Percentiles rank a stretch among this genome's conserved stretches.
Conservation (phyloP, 768 basidiomycete genomes). For the Roridomyces roridus region DNA sequence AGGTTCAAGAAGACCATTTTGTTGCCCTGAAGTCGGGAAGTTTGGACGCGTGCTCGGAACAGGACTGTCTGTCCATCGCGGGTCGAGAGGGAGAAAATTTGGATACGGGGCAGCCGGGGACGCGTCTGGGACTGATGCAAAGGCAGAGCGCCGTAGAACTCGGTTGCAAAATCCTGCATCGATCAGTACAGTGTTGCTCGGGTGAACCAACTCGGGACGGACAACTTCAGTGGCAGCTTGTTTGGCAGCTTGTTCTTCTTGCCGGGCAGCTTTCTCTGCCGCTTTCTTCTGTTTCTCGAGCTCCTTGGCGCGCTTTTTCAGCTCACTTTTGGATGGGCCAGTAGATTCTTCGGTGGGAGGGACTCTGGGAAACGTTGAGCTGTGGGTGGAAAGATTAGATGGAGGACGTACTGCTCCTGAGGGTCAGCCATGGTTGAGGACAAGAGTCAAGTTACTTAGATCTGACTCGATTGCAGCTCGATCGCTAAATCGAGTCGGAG, state of each 20-base stretch:
- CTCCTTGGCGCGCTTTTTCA: constrained; percentile 92
- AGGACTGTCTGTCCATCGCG: constrained; percentile 78
- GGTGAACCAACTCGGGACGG: constrained; percentile 22
- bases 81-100: constrained; percentile 69
- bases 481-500: constrained; percentile 1
- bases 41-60: constrained; percentile 90
- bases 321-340: constrained; percentile 83
- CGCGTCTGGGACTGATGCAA: constrained; percentile 92
- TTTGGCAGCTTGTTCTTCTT: constrained; percentile 74
- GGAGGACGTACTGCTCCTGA: constrained; percentile 5
- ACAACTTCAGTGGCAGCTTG: constrained; percentile 72
- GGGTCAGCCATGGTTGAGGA: constrained; percentile 20
- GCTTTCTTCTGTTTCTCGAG: constrained; percentile 90
- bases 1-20: constrained; percentile 96
- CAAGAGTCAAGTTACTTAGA: not conserved
- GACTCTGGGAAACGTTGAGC: not conserved
- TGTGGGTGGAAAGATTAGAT: constrained; percentile 1
- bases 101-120: constrained; percentile 59
- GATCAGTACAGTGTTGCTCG: constrained; percentile 13
- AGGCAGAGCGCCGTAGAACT: constrained; percentile 87
- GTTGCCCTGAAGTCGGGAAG: constrained; percentile 88
- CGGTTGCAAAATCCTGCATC: constrained; percentile 72
- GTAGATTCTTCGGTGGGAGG: constrained; percentile 37
- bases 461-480: not conserved
- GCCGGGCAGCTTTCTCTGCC: constrained; percentile 83